A percentile compares a stretch with the other conserved stretches of the same genome.
Evolutionary conservation across 495 filamentous ascomycete species (phyloP).

Genomic region (Neurospora africana): DNA sequence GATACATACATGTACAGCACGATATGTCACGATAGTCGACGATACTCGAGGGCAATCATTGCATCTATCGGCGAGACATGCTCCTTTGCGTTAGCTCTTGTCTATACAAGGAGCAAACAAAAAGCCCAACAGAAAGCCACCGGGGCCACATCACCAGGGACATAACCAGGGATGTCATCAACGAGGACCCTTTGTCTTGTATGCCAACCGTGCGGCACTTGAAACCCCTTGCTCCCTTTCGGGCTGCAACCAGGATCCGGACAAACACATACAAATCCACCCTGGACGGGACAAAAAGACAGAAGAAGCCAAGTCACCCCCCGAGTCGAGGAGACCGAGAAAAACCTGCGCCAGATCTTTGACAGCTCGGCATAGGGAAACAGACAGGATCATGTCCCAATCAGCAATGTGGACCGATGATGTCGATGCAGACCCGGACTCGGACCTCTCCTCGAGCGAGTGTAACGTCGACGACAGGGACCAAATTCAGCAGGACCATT

Average conservation of each 20-base stretch:
- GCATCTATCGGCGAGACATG: background rate
- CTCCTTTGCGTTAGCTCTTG: background rate
- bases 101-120: background rate
- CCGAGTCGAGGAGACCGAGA: background rate
- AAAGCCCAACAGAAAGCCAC: background rate
- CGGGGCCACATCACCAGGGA: background rate
- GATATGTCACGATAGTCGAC: background rate
- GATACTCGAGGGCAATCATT: background rate
- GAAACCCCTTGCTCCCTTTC: background rate
- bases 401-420: background rate
- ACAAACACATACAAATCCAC: background rate
- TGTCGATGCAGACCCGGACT: background rate
- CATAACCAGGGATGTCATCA: background rate
- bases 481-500: background rate
- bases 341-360: background rate
- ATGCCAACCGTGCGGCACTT: background rate
- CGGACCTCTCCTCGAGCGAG: background rate
- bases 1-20: background rate
- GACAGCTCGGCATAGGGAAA: background rate
- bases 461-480: background rate
- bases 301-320: background rate
- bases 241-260: background rate
- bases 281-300: background rate
- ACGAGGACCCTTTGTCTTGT: background rate
- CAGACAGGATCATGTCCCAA: background rate